A percentile compares a stretch with the other conserved stretches of the same genome.
Evolutionary conservation across 768 basidiomycete genomes (phyloP).

Genomic region (Boletus tylopilopsis): DNA sequence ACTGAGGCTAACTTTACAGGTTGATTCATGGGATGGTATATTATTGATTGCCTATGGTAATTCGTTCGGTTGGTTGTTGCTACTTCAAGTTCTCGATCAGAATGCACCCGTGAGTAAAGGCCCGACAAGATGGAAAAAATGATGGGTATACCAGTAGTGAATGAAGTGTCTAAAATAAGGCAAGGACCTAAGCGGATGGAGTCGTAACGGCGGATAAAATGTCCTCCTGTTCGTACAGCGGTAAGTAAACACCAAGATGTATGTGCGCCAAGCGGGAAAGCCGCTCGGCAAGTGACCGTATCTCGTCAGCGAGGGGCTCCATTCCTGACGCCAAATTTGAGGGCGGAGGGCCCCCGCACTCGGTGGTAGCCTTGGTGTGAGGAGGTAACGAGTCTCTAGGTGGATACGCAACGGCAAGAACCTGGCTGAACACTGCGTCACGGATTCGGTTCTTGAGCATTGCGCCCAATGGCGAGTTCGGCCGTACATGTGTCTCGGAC

Average conservation of each 20-base stretch:
- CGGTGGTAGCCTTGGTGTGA: conserved; percentile 27
- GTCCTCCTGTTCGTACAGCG: conserved; percentile 70
- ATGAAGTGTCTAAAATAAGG: conserved; percentile 23
- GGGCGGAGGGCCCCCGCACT: conserved; percentile 12
- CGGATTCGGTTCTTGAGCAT: conserved; percentile 63
- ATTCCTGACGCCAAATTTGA: conserved; percentile 50
- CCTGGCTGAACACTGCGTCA: conserved; percentile 58
- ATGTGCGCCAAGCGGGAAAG: conserved; percentile 69
- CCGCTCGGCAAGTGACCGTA: conserved; percentile 60
- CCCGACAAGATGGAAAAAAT: conserved; percentile 27
- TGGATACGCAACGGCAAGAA: conserved; percentile 51
- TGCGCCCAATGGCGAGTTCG: conserved; percentile 52
- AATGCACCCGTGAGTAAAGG: conserved; percentile 21
- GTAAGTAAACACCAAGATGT: conserved; percentile 72
- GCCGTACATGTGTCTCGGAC: conserved; percentile 64
- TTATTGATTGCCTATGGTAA: conserved; percentile 29
- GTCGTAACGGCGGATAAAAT: conserved; percentile 22
- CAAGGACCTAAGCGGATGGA: conserved; percentile 14
- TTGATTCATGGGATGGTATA: conserved; percentile 18
- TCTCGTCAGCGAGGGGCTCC: conserved; percentile 69
- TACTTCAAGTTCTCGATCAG: conserved; percentile 24
- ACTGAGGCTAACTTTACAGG: neutral
- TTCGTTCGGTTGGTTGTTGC: conserved; percentile 27
- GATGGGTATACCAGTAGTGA: conserved; percentile 28
- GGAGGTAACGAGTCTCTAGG: conserved; percentile 36